Base-by-base conservation (phyloP, 495 filamentous ascomycete species). In the Hypoxylon crocopeplum region DNA sequence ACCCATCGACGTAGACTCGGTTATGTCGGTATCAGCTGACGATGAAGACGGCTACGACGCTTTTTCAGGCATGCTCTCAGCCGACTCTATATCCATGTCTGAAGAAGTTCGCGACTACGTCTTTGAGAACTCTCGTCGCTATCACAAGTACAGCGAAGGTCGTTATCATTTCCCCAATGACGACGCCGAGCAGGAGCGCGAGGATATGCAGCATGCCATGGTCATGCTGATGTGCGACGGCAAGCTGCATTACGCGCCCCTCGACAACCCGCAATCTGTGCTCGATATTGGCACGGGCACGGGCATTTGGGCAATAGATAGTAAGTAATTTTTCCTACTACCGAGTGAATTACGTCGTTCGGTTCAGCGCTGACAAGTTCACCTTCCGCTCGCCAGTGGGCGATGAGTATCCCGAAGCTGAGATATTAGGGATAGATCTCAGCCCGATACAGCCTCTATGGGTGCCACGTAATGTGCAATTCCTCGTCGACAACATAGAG, bases 231-330 rank as follows among this genome's bases (percentile, higher is more conserved):
- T 75, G n/a, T 73, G 63, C 42, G 74, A 77, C 25, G 78, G 79
- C n/a, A 50, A 40, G 25, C 69, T 87, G 10, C 77, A 79, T 59
- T 72, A 76, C 21, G 78, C 84, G 2, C 83, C 77, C 7, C 55
- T 77, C 11, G 52, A 68, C 5, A 69, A 79, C 30, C 77, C 79
- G 0, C 64, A 73, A 10, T 74, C 77, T 25, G 74, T 86, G 22
- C 73, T 86, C 27, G 84, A 87, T 48, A 73, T 86, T 27, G 84
- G 84, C 25, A 85, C 82, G 1, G 84, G 84, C 7, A 86, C 84
- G 10, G 84, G 84, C 16, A 84, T 85, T 48, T 87, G 83, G 83
- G 82, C 82, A 4, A 76, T 86, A 53, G 84, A 79, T 41, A 82
- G 73, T 77, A 60, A 70, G 69, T 38, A 11, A 42, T 42, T 16